These are phyloP conservation scores for Ramalina peruviana DNA, from an alignment of 495 filamentous ascomycete genomes.

Conservation along the genomic window DNA sequence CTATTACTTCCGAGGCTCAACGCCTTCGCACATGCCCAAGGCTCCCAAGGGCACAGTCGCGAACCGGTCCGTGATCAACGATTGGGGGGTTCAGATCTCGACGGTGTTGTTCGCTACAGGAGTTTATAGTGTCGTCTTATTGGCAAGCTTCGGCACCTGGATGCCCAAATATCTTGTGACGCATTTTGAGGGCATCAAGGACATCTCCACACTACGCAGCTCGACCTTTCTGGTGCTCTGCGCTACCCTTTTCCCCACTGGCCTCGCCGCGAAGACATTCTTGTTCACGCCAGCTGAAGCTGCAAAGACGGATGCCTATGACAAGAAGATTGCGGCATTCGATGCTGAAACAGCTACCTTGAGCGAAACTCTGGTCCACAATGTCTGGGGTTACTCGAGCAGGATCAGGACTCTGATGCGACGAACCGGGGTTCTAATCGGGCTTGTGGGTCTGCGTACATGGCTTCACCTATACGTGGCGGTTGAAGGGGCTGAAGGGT, in stretches of 20 bases:
- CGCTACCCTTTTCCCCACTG: conserved; percentile 44
- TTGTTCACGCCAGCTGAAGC: conserved; percentile 58
- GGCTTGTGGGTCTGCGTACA: conserved; percentile 45
- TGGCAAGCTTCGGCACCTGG: conserved; percentile 46
- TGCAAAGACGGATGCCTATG: conserved; percentile 23
- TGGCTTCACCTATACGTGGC: conserved; percentile 46
- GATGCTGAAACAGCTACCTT: conserved; percentile 40
- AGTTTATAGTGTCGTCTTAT: conserved; percentile 54
- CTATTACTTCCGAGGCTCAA: conserved; percentile 48
- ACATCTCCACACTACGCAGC: conserved; percentile 47
- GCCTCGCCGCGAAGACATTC: conserved; percentile 54
- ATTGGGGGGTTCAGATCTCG: conserved; percentile 44
- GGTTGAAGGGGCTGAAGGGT: conserved; percentile 49
- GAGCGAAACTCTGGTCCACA: conserved; percentile 46
- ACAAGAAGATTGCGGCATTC: conserved; percentile 24
- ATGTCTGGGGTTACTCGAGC: conserved; percentile 44
- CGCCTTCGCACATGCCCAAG: conserved; percentile 45
- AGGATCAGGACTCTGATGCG: conserved; percentile 50
- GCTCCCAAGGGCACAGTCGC: conserved; percentile 29
- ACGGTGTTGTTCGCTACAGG: conserved; percentile 51
- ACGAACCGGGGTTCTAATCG: conserved; percentile 47
- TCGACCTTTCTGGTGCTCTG: conserved; percentile 32
- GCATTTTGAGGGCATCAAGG: conserved; percentile 54
- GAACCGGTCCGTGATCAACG: conserved; percentile 57
- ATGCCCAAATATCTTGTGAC: conserved; percentile 52